Evolutionary conservation across 2,329 filamentous ascomycete species (phyloP).

Genomic region (Nannizziopsis barbatae): DNA sequence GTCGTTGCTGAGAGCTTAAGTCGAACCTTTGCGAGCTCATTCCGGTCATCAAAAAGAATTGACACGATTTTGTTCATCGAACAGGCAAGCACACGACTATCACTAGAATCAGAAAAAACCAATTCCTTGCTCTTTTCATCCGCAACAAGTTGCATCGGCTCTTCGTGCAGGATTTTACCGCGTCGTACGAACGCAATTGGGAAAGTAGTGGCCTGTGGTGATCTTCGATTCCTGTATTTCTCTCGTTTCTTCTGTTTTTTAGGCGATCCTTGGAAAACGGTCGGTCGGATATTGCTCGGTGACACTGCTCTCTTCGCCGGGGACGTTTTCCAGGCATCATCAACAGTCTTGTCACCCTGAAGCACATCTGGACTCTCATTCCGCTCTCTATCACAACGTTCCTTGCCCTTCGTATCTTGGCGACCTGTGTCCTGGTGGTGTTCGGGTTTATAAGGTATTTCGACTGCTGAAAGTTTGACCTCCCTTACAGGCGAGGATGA

Average conservation of each 20-base stretch:
- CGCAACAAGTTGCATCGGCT: slow-evolving; percentile 3
- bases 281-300: slow-evolving; percentile 26
- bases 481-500: background rate
- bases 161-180: background rate
- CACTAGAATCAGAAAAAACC: background rate
- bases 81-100: background rate
- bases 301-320: slow-evolving; percentile 15
- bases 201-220: background rate
- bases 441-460: background rate
- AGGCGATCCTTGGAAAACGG: slow-evolving; percentile 19
- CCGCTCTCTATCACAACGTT: slow-evolving; percentile 11
- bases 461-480: background rate
- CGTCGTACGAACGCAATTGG: slow-evolving; percentile 5
- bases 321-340: slow-evolving; percentile 14
- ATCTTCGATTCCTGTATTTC: background rate
- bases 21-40: slow-evolving; percentile 22
- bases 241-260: slow-evolving; percentile 1
- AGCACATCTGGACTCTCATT: slow-evolving; percentile 33
- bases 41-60: slow-evolving; percentile 16
- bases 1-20: slow-evolving; percentile 20
- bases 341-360: slow-evolving; percentile 28
- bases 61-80: slow-evolving; percentile 18
- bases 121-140: slow-evolving; percentile 1
- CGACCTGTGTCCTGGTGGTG: background rate
- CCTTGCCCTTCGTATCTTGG: background rate